Evolutionary conservation across 129 eudicot genomes (phyloP).

Genomic region (Logfia minima): DNA sequence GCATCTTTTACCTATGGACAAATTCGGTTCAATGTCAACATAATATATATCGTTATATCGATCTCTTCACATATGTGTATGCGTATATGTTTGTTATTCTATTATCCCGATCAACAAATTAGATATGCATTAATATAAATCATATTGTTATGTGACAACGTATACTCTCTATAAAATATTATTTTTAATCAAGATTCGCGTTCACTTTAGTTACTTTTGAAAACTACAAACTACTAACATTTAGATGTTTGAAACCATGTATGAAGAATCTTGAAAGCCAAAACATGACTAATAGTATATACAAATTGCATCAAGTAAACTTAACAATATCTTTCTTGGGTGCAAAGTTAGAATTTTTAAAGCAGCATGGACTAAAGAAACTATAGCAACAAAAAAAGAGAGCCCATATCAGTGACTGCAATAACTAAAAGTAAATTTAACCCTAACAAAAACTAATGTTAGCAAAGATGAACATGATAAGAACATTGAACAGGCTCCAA

Average conservation of each 20-base stretch:
- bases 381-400: background rate
- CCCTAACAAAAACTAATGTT: background rate
- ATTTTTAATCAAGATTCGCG: background rate
- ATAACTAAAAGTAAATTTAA: background rate
- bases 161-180: background rate
- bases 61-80: no score
- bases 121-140: background rate
- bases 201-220: background rate
- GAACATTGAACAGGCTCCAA: background rate
- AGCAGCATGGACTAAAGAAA: background rate
- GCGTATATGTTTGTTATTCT: background rate
- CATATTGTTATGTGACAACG: background rate
- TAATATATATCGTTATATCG: no score
- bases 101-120: no score
- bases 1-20: background rate
- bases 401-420: background rate
- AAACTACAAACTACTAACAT: background rate
- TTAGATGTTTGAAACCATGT: background rate
- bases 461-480: slow-evolving; percentile 5
- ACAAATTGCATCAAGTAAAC: background rate
- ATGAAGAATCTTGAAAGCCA: background rate
- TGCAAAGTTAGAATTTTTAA: background rate
- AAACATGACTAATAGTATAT: background rate
- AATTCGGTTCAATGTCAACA: background rate
- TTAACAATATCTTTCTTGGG: background rate